Percentiles rank a stretch among this genome's conserved stretches.
Evolutionary conservation across 495 filamentous ascomycete species (phyloP).

Genomic region (Podospora conica): DNA sequence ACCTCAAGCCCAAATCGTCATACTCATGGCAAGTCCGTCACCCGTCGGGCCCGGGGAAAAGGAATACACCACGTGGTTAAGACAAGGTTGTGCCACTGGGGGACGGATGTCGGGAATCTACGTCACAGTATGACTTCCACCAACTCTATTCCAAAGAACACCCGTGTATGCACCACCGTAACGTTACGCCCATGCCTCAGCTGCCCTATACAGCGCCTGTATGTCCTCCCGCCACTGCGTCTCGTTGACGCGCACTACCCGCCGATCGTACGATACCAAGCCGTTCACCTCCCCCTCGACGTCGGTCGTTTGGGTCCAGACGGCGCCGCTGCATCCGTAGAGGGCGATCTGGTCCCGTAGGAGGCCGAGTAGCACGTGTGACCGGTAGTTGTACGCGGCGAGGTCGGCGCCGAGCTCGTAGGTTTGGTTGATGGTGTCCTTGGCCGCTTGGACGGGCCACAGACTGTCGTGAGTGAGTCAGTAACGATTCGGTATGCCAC

Average conservation of each 20-base stretch:
- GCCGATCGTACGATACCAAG: conserved; percentile 60
- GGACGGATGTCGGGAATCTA: neutral
- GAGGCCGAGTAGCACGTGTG: conserved; percentile 45
- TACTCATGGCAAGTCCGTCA: neutral
- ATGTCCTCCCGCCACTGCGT: conserved; percentile 57
- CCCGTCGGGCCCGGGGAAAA: neutral
- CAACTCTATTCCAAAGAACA: neutral
- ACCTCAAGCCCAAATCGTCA: neutral
- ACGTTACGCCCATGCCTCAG: conserved; percentile 20
- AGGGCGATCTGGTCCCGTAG: conserved; percentile 50
- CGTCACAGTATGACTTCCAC: neutral
- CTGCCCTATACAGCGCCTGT: conserved; percentile 51
- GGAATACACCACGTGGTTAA: neutral
- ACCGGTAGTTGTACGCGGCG: conserved; percentile 61
- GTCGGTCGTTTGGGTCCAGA: conserved; percentile 65
- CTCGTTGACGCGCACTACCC: conserved; percentile 46
- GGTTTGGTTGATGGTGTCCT: conserved; percentile 55
- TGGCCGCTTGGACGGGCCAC: conserved; percentile 54
- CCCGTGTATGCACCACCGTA: neutral
- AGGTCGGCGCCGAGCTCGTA: conserved; percentile 56
- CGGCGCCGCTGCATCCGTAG: conserved; percentile 53
- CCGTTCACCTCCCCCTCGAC: conserved; percentile 73
- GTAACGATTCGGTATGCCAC: neutral
- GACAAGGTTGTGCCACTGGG: neutral
- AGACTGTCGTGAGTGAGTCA: conserved; percentile 23